A percentile compares a stretch with the other conserved stretches of the same genome.
Conservation (phyloP, 2,329 filamentous ascomycete species). For the Cordyceps cicadae region DNA sequence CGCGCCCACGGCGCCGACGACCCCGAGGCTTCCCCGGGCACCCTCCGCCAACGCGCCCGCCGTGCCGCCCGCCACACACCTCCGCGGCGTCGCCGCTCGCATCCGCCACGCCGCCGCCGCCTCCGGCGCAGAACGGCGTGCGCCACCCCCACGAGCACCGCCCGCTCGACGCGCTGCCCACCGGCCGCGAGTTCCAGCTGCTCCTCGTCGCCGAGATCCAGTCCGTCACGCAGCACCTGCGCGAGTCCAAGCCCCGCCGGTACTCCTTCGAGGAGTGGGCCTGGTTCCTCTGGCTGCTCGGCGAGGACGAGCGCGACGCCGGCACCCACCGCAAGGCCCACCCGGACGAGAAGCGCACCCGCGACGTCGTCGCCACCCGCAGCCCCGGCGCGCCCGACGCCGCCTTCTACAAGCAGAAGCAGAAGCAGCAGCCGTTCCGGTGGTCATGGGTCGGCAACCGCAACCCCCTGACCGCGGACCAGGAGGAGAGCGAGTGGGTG, state of each 20-base stretch:
- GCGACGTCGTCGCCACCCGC: slow-evolving; percentile 3
- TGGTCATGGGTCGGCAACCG: slow-evolving; percentile 69
- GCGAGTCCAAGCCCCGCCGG: slow-evolving; percentile 48
- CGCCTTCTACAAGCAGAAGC: not conserved
- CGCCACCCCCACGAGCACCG: slow-evolving; percentile 23
- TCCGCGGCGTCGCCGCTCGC: not conserved
- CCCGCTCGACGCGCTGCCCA: slow-evolving; percentile 31
- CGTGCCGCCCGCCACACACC: not conserved
- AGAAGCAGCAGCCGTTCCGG: slow-evolving; percentile 25
- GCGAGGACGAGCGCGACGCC: slow-evolving; percentile 49
- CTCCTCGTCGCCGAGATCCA: slow-evolving; percentile 67
- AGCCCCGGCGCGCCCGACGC: not conserved
- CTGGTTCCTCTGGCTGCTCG: slow-evolving; percentile 72
- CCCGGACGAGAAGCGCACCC: slow-evolving; percentile 19
- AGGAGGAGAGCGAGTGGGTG: slow-evolving; percentile 66
- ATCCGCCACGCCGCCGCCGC: slow-evolving; percentile 9
- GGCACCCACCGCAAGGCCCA: slow-evolving; percentile 39
- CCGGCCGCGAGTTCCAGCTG: slow-evolving; percentile 45
- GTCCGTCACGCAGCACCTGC: slow-evolving; percentile 51
- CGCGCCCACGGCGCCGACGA: not conserved
- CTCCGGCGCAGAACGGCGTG: not conserved
- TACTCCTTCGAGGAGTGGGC: slow-evolving; percentile 85
- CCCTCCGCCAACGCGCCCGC: not conserved
- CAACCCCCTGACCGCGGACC: slow-evolving; percentile 61
- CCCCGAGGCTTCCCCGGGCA: slow-evolving; percentile 1